Evolutionary conservation across 2,329 filamentous ascomycete species (phyloP), one percentile per base, ranked within the genome.

Genomic region (Cladosporium sp.): DNA sequence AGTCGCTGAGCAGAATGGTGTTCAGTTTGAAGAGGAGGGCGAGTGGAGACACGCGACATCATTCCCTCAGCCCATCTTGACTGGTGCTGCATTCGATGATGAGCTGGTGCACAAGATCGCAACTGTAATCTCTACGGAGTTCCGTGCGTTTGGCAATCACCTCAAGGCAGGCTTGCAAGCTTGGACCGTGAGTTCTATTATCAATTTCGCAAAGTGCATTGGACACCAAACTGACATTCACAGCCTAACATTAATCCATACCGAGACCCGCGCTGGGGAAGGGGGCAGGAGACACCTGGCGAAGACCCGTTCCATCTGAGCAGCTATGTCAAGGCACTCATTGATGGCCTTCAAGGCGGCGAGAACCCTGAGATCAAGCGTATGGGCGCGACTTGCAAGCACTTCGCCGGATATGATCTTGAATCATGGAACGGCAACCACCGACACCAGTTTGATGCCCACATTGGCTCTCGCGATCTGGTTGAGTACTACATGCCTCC

Each of bases 401-500:
- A 74, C 55, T 73, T 71, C 43, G 69, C 65, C 3, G 51, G 50
- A 36, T 58, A 55, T 32, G 52, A 59, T 20, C 25, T 57, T 13
- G 55, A 59, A 51, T 56, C 45, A 32, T 65, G 60, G 62, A 62
- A 65, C 46, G 60, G 59, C 13, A 62, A 63, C 45, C 58, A 57
- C 20, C 54, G 64, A 12, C 72, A 76, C 61, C 72, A 74, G 13
- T 83, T 80, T 53, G 72, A 84, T 59, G 75, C 81, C 5, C 68
- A 74, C 11, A 77, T 84, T 51, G 70, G 72, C 8, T 68, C 72
- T 42, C 83, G 86, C 56, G 84, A 88, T 53, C 67, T 87, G 4
- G 73, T 77, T 0, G 83, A 86, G 57, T 87, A 86, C 66, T 86
- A 84, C 59, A 72, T 84, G 35, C 82, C 79, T 1, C 76, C 82